phyloP scores from a whole-genome alignment of 148 eudicot species.

The Nyssa sinensis region DNA sequence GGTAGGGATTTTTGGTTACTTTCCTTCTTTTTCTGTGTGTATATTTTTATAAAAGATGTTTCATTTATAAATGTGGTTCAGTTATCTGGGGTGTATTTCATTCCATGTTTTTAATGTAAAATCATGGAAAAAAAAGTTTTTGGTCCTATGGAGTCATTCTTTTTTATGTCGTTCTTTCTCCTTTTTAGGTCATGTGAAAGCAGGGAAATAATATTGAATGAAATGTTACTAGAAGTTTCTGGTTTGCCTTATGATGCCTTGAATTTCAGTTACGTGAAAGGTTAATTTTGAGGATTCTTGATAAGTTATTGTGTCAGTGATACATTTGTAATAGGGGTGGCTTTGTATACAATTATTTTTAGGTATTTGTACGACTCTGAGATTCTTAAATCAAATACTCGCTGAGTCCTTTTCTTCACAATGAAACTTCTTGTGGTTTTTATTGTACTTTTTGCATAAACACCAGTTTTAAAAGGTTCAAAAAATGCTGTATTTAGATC shows the following conservation, averaged over 20 bases:
- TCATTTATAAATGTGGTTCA: no score
- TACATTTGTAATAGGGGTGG: neutral
- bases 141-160: no score
- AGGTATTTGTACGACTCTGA: neutral
- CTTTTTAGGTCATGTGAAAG: neutral
- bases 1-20: no score
- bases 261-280: neutral
- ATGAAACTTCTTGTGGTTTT: neutral
- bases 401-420: neutral
- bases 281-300: neutral
- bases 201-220: neutral
- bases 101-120: no score
- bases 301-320: neutral
- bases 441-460: neutral
- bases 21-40: neutral
- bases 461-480: neutral
- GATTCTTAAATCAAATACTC: neutral
- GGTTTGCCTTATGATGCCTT: neutral
- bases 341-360: no score
- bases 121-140: no score
- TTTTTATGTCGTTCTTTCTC: no score
- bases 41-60: no score
- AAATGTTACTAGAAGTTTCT: neutral
- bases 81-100: no score
- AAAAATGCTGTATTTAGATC: neutral